Base-by-base conservation (phyloP, 306 rosid species). In the Cucurbita pepo region DNA sequence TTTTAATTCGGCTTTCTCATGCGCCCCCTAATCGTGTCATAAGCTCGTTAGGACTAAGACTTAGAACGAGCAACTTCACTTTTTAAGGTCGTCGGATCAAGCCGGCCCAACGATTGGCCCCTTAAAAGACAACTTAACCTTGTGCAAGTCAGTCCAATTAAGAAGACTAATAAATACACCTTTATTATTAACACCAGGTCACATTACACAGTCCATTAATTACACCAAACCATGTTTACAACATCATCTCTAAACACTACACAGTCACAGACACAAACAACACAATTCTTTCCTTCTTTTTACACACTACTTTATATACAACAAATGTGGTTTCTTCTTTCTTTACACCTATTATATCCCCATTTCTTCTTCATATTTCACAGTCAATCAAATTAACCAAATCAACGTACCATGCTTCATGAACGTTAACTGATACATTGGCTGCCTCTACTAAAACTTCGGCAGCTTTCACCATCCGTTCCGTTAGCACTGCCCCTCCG, bases 361-460 rank as follows among this genome's bases (percentile, higher is more conserved):
- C 2, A 34, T 40, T 19, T 3, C 51, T 63, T 41, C 52, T 66
- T 66, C 72, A 66, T 66, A 66, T 66, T 66, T 66, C 72, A 40
- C 55, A 44, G 44, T 66, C 55, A 66, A 66, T 66, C 55, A 66
- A 10, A 71, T 76, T 81, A 47, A 83, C 78, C 78, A 90, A 57
- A 69, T 83, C 55, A 72, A 72, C 75, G 73, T 90, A 94, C 98
- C 98, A 94, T n/a, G 86, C 83, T 52, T 85, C 97, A 73, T 91
- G 96, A 81, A 89, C 95, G 72, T 81, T 72, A 56, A 91, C 89
- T 0, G 99, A 86, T 74, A 91, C 58, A 37, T 83, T 83, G 77
- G 97, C 89, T 45, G 85, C 91, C 85, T 76, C 82, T 70, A 86
- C 88, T 81, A 94, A 91, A 91, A 91, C 85, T 78, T 74, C 64